Conservation (phyloP, 2,329 filamentous ascomycete genomes). For the Monilinia aucupariae region DNA sequence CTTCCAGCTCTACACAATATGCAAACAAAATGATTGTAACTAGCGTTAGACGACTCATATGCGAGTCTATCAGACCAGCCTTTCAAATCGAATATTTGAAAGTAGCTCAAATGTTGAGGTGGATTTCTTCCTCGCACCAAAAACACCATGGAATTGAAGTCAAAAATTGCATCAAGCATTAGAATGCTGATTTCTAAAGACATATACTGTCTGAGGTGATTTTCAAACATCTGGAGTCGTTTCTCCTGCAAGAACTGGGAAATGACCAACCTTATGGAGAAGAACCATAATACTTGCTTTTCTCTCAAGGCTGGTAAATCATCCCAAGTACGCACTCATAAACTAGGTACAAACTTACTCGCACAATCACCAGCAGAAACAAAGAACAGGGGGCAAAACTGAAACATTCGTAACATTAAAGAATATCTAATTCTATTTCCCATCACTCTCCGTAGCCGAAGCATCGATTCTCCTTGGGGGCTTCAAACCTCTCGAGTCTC, state of each 20-base stretch:
- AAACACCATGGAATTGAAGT: too few relatives aligned
- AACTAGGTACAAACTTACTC: background rate
- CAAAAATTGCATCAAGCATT: too few relatives aligned
- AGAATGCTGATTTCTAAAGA: too few relatives aligned
- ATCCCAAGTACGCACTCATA: background rate
- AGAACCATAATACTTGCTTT: background rate
- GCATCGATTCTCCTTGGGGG: background rate
- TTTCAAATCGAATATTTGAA: too few relatives aligned
- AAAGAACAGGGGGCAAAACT: background rate
- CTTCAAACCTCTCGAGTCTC: background rate
- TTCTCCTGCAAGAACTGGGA: background rate
- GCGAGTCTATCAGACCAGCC: too few relatives aligned
- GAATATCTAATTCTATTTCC: slow-evolving; percentile 8
- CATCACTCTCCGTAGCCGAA: slow-evolving; percentile 3
- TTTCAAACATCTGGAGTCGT: background rate
- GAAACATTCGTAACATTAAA: slow-evolving; percentile 2
- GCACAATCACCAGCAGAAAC: background rate
- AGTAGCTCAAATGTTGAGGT: too few relatives aligned
- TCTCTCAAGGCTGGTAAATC: background rate
- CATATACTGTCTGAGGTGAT: too few relatives aligned
- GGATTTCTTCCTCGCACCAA: too few relatives aligned
- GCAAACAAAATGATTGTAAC: too few relatives aligned
- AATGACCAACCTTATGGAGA: background rate
- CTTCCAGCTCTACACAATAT: too few relatives aligned
- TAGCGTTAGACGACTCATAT: too few relatives aligned